phyloP scores from a whole-genome alignment of 1,284 basidiomycete species.

The Trichosporon ovoides region DNA sequence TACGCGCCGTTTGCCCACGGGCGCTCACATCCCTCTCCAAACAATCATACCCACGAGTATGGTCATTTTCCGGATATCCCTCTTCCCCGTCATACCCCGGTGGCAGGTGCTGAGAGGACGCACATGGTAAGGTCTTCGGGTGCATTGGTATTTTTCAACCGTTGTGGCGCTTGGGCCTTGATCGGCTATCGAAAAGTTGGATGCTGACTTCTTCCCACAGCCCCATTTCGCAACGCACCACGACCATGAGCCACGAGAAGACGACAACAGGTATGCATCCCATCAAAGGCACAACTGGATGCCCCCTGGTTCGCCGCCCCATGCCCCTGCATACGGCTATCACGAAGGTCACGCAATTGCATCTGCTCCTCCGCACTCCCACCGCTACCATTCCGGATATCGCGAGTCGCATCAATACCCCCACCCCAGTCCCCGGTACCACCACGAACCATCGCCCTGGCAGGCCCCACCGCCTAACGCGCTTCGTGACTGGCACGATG shows the following conservation, averaged over 20 bases:
- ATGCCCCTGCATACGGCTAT: not conserved
- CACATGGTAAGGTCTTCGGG: not conserved
- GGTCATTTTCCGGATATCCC: not conserved
- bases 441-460: too few relatives aligned
- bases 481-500: not conserved
- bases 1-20: not conserved
- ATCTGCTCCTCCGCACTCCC: not conserved
- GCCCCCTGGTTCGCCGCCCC: not conserved
- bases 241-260: not conserved
- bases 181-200: too few relatives aligned
- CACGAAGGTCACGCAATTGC: not conserved
- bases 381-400: not conserved
- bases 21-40: not conserved
- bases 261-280: not conserved
- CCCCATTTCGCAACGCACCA: not conserved
- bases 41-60: not conserved
- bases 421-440: not conserved
- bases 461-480: too few relatives aligned
- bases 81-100: not conserved
- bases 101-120: not conserved
- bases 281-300: not conserved
- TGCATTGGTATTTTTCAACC: not conserved
- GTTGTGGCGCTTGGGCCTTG: not conserved
- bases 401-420: not conserved
- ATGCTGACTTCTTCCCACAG: not conserved